Conservation (phyloP, 148 eudicot genomes). For the Chenopodium quinoa region DNA sequence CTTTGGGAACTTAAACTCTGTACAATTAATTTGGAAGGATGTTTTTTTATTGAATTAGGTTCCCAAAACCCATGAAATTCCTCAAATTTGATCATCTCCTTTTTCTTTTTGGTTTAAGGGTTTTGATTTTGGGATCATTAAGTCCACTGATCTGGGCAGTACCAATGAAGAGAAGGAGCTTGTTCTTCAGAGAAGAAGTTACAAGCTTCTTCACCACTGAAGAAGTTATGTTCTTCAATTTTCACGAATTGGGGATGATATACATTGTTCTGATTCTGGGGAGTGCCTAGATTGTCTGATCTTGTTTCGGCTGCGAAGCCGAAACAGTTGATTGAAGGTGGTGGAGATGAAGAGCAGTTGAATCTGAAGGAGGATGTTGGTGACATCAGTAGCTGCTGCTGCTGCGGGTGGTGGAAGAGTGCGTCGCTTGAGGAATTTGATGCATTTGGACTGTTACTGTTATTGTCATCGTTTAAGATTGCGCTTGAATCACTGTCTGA, state of each 20-base stretch:
- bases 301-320: constrained; percentile 36
- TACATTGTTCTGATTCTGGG: constrained; percentile 22
- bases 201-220: constrained; percentile 79
- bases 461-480: constrained; percentile 66
- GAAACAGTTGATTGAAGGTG: constrained; percentile 29
- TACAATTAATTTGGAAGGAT: constrained; percentile 24
- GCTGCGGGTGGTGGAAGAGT: constrained; percentile 26
- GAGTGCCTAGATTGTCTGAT: constrained; percentile 25
- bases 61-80: constrained; percentile 5
- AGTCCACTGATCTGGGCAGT: constrained; percentile 54
- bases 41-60: not conserved
- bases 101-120: not conserved
- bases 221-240: constrained; percentile 82
- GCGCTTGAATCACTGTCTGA: constrained; percentile 91
- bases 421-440: constrained; percentile 36
- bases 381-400: constrained; percentile 35
- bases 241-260: constrained; percentile 75
- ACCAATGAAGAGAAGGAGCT: constrained; percentile 73
- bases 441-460: constrained; percentile 49
- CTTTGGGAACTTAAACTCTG: constrained; percentile 28
- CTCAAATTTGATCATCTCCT: not conserved
- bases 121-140: constrained; percentile 7
- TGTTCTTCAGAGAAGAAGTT: constrained; percentile 73
- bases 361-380: constrained; percentile 20
- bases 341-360: constrained; percentile 5